These are phyloP conservation scores for Colletotrichum cordylinicola DNA, from an alignment of 2,329 filamentous ascomycete species.

Conservation along the genomic window DNA sequence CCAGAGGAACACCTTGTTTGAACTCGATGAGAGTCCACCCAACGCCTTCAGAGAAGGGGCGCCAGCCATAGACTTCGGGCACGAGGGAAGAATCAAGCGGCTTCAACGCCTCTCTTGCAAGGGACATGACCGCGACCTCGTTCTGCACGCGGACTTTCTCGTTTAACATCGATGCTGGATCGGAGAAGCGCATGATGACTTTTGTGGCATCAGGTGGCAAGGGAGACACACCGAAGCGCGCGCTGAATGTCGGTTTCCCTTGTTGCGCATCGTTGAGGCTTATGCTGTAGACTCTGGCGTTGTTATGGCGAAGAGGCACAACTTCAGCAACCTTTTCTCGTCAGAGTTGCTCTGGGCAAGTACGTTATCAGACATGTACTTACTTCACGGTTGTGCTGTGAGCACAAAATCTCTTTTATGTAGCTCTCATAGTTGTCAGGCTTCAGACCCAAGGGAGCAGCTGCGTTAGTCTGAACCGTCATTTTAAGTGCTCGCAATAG, in stretches of 20 bases:
- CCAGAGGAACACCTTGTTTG: neutral
- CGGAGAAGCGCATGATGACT: neutral
- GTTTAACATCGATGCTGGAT: neutral
- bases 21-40: neutral
- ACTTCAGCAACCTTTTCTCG: neutral
- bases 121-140: neutral
- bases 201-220: neutral
- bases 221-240: neutral
- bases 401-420: neutral
- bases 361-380: neutral
- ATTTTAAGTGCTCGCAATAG: rapidly evolving
- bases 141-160: neutral
- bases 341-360: neutral
- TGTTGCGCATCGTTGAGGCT: neutral
- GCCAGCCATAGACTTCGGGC: neutral
- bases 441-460: rapidly evolving
- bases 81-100: neutral
- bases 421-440: neutral
- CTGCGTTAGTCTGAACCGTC: neutral
- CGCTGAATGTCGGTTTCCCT: neutral
- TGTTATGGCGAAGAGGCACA: neutral
- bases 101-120: neutral
- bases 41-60: neutral
- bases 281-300: neutral
- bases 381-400: neutral